phyloP scores from a whole-genome alignment of 768 basidiomycete species.

The Tricholoma terreum region DNA sequence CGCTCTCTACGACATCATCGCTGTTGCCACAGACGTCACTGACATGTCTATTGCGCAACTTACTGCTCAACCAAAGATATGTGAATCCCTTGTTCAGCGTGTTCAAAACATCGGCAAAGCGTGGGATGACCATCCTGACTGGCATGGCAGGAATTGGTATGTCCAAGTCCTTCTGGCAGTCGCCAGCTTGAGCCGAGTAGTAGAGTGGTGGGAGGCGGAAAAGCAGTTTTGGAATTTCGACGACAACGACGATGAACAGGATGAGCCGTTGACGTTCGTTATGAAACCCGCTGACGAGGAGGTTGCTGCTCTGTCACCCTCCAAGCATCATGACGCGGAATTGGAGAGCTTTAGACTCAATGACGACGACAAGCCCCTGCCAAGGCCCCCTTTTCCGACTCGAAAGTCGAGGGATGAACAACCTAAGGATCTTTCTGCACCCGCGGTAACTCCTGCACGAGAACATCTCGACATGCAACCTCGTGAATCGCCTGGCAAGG shows the following conservation, averaged over 20 bases:
- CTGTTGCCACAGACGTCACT: conserved; percentile 87
- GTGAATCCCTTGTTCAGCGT: conserved; percentile 83
- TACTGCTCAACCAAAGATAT: conserved; percentile 79
- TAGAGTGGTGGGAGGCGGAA: conserved; percentile 99
- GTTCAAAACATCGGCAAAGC: conserved; percentile 90
- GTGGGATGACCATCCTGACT: conserved; percentile 98
- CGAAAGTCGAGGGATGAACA: conserved; percentile 59
- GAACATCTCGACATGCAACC: conserved; percentile 32
- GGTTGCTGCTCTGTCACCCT: conserved; percentile 24
- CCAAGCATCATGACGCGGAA: conserved; percentile 40
- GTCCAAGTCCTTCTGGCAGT: conserved; percentile 94
- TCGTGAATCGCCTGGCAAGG: conserved; percentile 43
- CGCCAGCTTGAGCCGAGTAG: conserved; percentile 91
- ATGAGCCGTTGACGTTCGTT: conserved; percentile 90
- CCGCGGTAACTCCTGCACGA: conserved; percentile 31
- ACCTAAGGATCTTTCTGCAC: conserved; percentile 43
- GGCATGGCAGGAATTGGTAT: conserved; percentile 98
- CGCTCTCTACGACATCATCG: conserved; percentile 88
- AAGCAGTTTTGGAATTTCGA: conserved; percentile 99
- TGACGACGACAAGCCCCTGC: conserved; percentile 51
- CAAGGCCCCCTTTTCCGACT: conserved; percentile 48
- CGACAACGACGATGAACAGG: conserved; percentile 84
- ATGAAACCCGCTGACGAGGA: conserved; percentile 81
- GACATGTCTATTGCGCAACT: conserved; percentile 89
- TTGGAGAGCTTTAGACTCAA: conserved; percentile 46